Conservation (phyloP, 176 grass and related monocot genomes). For the Oryza meridionalis region DNA sequence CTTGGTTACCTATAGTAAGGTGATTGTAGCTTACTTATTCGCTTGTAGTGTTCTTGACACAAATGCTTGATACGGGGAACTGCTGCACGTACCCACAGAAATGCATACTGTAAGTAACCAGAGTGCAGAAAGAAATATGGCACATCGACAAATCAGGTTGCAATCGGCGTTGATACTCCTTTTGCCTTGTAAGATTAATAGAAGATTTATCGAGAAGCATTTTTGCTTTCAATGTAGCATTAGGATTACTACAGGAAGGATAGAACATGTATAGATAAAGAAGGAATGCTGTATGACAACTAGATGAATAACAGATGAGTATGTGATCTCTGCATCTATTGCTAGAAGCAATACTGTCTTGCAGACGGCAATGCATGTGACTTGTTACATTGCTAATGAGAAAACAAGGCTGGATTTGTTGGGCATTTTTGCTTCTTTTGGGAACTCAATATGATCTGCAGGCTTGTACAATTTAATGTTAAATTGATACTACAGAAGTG, state of each 20-base stretch:
- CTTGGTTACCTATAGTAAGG: neutral
- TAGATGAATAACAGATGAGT: neutral
- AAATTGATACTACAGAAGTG: neutral
- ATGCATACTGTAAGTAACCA: neutral
- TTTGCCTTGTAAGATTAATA: neutral
- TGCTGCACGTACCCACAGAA: constrained; percentile 1
- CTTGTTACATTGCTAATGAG: neutral
- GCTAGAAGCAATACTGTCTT: neutral
- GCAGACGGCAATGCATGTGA: neutral
- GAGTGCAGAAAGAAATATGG: neutral
- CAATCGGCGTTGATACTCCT: neutral
- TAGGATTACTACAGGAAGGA: neutral
- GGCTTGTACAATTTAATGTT: neutral
- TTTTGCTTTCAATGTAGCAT: neutral
- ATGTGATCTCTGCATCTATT: neutral
- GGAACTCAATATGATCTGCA: neutral
- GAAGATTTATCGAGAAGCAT: neutral
- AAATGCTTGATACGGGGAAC: neutral
- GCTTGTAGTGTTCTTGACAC: neutral
- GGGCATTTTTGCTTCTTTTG: neutral
- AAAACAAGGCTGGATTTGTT: neutral
- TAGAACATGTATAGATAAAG: neutral
- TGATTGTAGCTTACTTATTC: neutral
- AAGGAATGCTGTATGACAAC: no score
- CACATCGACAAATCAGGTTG: neutral